A percentile compares a stretch with the other conserved stretches of the same genome.
Conservation (phyloP, 805 yeast species). For the Yarrowia keelungensis region DNA sequence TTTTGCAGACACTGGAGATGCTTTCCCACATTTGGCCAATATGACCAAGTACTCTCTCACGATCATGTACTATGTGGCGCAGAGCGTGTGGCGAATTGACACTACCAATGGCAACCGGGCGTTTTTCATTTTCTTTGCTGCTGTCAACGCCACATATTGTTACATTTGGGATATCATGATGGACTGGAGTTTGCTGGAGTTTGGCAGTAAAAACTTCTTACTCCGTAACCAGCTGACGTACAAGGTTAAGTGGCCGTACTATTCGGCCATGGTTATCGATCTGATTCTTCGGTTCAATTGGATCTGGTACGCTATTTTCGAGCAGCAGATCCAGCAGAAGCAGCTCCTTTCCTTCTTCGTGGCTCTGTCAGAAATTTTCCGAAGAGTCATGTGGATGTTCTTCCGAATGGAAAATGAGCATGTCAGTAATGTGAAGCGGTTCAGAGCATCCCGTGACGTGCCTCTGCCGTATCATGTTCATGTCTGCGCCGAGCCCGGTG, state of each 20-base stretch:
- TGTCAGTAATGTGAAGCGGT: slow-evolving; percentile 82
- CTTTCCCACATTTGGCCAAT: slow-evolving; percentile 95
- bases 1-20: slow-evolving; percentile 89
- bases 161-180: slow-evolving; percentile 88
- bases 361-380: slow-evolving; percentile 78
- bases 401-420: slow-evolving; percentile 97
- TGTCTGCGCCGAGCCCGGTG: slow-evolving; percentile 40
- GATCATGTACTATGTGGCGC: slow-evolving; percentile 68
- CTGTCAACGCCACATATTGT: slow-evolving; percentile 72
- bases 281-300: slow-evolving; percentile 84
- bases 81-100: slow-evolving; percentile 80
- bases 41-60: slow-evolving; percentile 77
- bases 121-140: slow-evolving; percentile 74
- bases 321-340: slow-evolving; percentile 80
- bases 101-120: slow-evolving; percentile 55
- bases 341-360: slow-evolving; percentile 84
- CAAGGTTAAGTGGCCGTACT: slow-evolving; percentile 66
- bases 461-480: slow-evolving; percentile 78
- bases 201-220: slow-evolving; percentile 60
- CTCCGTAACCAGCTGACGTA: slow-evolving; percentile 77
- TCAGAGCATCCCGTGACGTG: slow-evolving; percentile 85
- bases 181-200: slow-evolving; percentile 93
- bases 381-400: slow-evolving; percentile 89
- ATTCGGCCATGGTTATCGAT: slow-evolving; percentile 75
- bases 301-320: slow-evolving; percentile 86